Evolutionary conservation across 805 yeast genomes (phyloP), one percentile per base, ranked within the genome.

Genomic region (Suhomyces sp.): DNA sequence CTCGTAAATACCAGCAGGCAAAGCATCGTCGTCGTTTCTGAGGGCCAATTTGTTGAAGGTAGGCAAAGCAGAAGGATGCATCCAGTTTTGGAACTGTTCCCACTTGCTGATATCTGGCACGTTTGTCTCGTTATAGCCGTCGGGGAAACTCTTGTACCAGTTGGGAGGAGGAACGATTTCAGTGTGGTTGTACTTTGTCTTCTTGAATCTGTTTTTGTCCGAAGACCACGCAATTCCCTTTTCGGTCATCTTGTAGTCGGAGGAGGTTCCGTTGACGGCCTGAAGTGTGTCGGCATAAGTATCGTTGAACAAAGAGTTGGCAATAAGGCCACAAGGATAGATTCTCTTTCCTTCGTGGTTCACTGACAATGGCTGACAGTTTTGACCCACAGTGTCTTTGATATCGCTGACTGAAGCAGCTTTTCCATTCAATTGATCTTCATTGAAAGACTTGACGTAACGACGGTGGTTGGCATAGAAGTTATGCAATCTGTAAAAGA

Each of bases 271-370:
- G 55, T 76, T 76, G 13, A 70, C 78, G 2, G 68, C 76, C 5
- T 27, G 48, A 24, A 76, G 65, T 4, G 76, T 67, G 9, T 61
- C 47, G 15, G 61, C 38, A 51, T 56, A 86, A 0, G 94, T 87
- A 62, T 88, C 96, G 67, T 88, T 88, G 71, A 88, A 88, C 60
- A 87, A 60, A 8, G 92, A 81, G 66, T 88, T 88, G 15, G 96
- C 94, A 63, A 88, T 88, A 54, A 88, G 73, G 0, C 96, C 96
- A 70, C 96, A 88, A 12, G 96, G 96, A 63, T 88, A 88, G 56
- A 79, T 79, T 49, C 73, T 79, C 68, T 70, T 81, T 13, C 86
- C 86, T 26, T 72, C 56, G 2, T 63, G 49, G 54, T 74, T 66
- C 1, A 58, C 49, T 7, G 74, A 65, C 53, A 76, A 68, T 12